phyloP scores from a whole-genome alignment of 2,329 filamentous ascomycete genomes.

The Bimuria novae-zelandiae region DNA sequence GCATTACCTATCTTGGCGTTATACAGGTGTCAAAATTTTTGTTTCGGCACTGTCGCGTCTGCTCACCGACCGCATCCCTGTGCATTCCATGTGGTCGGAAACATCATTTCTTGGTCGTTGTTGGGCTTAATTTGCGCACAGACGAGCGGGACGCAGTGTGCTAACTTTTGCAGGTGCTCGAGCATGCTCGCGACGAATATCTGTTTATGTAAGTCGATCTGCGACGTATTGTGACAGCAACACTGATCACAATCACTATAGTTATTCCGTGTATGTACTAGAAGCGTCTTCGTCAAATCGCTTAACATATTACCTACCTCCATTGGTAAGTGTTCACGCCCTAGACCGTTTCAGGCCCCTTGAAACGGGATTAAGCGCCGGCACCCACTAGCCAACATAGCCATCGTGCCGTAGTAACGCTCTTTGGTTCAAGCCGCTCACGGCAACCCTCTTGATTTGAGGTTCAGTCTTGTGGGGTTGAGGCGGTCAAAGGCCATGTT shows the following conservation, averaged over 20 bases:
- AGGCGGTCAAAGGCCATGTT: constrained; percentile 10
- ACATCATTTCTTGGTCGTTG: too few species aligned
- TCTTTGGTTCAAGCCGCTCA: constrained; percentile 25
- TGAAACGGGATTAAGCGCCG: constrained; percentile 43
- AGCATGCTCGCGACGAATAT: constrained; percentile 73
- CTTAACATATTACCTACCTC: constrained; percentile 55
- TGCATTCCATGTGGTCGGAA: not conserved
- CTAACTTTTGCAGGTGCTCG: constrained; percentile 56
- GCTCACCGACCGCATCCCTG: not conserved
- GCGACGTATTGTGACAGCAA: constrained; percentile 45
- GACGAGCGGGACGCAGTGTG: constrained; percentile 39
- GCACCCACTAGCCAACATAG: constrained; percentile 35
- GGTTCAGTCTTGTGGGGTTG: constrained; percentile 8
- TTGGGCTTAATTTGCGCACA: constrained; percentile 1
- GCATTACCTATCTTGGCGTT: too few species aligned
- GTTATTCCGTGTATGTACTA: constrained; percentile 60
- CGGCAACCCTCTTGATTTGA: not conserved
- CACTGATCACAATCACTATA: constrained; percentile 61
- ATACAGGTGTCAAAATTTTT: too few species aligned
- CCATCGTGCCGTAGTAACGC: constrained; percentile 24
- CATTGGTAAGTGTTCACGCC: constrained; percentile 47
- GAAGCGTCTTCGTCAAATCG: constrained; percentile 56
- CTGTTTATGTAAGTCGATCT: constrained; percentile 69
- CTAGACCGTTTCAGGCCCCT: constrained; percentile 28
- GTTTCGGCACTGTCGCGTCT: too few species aligned